phyloP scores from a whole-genome alignment of 2,329 filamentous ascomycete species.

The Botrytis paeoniae region DNA sequence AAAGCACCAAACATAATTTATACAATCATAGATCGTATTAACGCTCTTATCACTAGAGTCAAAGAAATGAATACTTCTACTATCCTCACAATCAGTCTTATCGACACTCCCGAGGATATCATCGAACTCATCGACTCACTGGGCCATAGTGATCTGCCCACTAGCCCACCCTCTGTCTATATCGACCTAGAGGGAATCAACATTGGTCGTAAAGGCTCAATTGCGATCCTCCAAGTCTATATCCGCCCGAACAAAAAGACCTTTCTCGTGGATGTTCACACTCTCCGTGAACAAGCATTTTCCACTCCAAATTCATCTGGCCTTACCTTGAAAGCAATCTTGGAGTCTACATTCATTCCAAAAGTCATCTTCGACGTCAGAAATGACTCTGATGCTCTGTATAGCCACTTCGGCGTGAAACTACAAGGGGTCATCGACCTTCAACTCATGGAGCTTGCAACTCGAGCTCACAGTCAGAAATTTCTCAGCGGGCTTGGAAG shows the following conservation, averaged over 20 bases:
- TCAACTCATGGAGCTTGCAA: slow-evolving; percentile 54
- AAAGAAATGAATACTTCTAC: background rate
- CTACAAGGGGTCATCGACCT: slow-evolving; percentile 50
- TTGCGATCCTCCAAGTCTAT: slow-evolving; percentile 44
- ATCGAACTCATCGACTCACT: slow-evolving; percentile 13
- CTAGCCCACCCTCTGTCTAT: slow-evolving; percentile 40
- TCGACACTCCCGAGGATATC: slow-evolving; percentile 9
- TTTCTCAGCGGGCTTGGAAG: slow-evolving; percentile 40
- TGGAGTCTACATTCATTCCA: slow-evolving; percentile 44
- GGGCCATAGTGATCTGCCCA: slow-evolving; percentile 23
- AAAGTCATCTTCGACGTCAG: slow-evolving; percentile 60
- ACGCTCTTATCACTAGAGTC: background rate
- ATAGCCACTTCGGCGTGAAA: slow-evolving; percentile 43
- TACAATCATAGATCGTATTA: background rate
- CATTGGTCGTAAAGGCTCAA: slow-evolving; percentile 42
- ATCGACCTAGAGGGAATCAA: slow-evolving; percentile 46
- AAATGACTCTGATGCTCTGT: slow-evolving; percentile 56
- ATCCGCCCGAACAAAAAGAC: slow-evolving; percentile 32
- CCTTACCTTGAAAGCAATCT: slow-evolving; percentile 40
- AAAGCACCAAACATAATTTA: background rate
- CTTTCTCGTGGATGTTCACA: slow-evolving; percentile 45
- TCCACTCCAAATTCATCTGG: slow-evolving; percentile 27
- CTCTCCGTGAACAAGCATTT: slow-evolving; percentile 41
- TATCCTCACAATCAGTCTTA: background rate
- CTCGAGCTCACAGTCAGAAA: slow-evolving; percentile 28